phyloP scores from a whole-genome alignment of 148 eudicot genomes.

The Pharnaceum exiguum region DNA sequence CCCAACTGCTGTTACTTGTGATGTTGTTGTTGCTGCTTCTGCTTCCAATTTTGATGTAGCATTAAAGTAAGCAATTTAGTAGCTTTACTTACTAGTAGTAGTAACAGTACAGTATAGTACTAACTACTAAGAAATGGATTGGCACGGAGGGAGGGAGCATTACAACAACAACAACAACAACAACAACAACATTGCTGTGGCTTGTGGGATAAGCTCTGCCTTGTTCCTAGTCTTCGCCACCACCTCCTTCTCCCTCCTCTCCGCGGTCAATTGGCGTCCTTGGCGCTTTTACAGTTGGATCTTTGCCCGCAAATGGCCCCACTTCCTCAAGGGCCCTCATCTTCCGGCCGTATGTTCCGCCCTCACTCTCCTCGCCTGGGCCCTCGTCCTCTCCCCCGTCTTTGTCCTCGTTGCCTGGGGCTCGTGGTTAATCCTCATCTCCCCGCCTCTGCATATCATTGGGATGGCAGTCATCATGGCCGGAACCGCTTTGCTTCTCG shows the following conservation, averaged over 20 bases:
- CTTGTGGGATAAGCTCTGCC: too few species aligned
- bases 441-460: slow-evolving; percentile 72
- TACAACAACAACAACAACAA: too few species aligned
- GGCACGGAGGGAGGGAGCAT: too few species aligned
- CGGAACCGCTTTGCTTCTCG: slow-evolving; percentile 86
- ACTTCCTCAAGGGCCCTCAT: slow-evolving; percentile 64
- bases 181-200: too few species aligned
- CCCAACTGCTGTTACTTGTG: too few species aligned
- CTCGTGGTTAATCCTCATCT: slow-evolving; percentile 66
- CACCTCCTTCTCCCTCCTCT: slow-evolving; percentile 71
- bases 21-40: too few species aligned
- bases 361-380: slow-evolving; percentile 68
- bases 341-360: slow-evolving; percentile 62
- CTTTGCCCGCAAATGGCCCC: slow-evolving; percentile 96
- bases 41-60: too few species aligned
- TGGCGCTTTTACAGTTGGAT: slow-evolving; percentile 99
- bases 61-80: too few species aligned
- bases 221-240: slow-evolving; percentile 18
- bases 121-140: too few species aligned
- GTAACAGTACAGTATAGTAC: too few species aligned
- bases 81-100: too few species aligned
- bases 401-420: slow-evolving; percentile 72
- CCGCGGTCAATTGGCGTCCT: slow-evolving; percentile 98
- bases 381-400: slow-evolving; percentile 69
- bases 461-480: slow-evolving; percentile 94